These are phyloP conservation scores for Chaetomium cochliodes DNA, from an alignment of 495 filamentous ascomycete genomes.

Conservation along the genomic window DNA sequence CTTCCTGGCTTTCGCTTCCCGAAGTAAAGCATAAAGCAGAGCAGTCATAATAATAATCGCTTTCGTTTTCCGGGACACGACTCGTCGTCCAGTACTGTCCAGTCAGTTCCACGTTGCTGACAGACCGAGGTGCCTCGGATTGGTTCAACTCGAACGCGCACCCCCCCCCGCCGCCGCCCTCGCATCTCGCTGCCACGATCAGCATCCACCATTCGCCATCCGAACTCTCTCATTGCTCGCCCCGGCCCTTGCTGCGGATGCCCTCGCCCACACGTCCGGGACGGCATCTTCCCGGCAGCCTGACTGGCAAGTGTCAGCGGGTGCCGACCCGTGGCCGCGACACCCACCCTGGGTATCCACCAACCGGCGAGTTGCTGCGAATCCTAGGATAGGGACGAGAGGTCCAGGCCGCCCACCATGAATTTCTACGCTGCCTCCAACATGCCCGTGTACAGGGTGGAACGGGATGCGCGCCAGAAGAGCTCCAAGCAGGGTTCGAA, in stretches of 20 bases:
- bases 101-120: neutral
- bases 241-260: slow-evolving; percentile 17
- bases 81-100: neutral
- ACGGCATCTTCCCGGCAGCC: slow-evolving; percentile 16
- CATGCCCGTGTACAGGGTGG: slow-evolving; percentile 36
- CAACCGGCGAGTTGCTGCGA: neutral
- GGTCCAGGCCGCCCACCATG: slow-evolving; percentile 26
- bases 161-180: neutral
- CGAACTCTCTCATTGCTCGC: neutral
- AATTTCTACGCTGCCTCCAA: slow-evolving; percentile 39
- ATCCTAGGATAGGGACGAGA: neutral
- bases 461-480: slow-evolving; percentile 27
- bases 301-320: slow-evolving; percentile 13
- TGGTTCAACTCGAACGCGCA: slow-evolving; percentile 12
- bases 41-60: neutral
- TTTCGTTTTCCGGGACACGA: slow-evolving; percentile 10
- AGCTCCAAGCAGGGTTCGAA: slow-evolving; percentile 20
- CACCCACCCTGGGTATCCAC: neutral
- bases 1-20: slow-evolving; percentile 16
- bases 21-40: slow-evolving; percentile 11
- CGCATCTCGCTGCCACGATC: neutral
- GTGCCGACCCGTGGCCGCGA: slow-evolving; percentile 14
- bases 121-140: slow-evolving; percentile 3
- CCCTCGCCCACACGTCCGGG: slow-evolving; percentile 15
- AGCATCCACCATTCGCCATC: neutral